Evolutionary conservation across 768 basidiomycete genomes (phyloP), one percentile per base, ranked within the genome.

Genomic region (Mycena amicta): DNA sequence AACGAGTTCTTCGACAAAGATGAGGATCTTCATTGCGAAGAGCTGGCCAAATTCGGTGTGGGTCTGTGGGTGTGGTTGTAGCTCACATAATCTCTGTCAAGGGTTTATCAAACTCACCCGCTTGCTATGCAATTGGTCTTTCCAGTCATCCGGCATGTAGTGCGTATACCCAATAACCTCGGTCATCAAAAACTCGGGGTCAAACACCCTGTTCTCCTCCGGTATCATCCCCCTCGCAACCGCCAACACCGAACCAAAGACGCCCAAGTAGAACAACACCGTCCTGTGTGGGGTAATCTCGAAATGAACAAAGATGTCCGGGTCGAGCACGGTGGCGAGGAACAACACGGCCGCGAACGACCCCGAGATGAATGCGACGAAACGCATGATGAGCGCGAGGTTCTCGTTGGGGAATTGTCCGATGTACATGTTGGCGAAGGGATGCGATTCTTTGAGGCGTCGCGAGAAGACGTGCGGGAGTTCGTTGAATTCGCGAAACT

Each of bases 401-500:
- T 95, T 91, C 68, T 95, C 95, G 66, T 98, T 98, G 0, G 97
- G 97, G 70, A 97, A 99, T 69, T 98, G 97, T 23, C 93, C 93
- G 60, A 98, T 94, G 70, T 98, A 99, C 80, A 94, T 90, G 71
- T 89, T 94, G 12, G 97, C 92, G 11, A 87, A 76, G 0, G 93
- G 93, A 65, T 95, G 93, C 55, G 92, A 94, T 68, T 92, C 87
- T 62, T 94, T 88, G 47, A 98, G 77, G 52, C 97, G 81, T 47
- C 93, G 81, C 31, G 85, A 80, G 72, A 98, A 99, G 31, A 95
- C 77, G 74, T 99, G 97, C 0, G 94, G 91, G 8, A 99, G 78
- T 68, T 99, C 97, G 70, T 99, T 99, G 80, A 98, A 99, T 71
- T 99, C 97, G 55, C 97, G 83, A 70, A 98, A 98, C 70, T 98